phyloP scores from a whole-genome alignment of 805 yeast species.

The Peterozyma toletana region DNA sequence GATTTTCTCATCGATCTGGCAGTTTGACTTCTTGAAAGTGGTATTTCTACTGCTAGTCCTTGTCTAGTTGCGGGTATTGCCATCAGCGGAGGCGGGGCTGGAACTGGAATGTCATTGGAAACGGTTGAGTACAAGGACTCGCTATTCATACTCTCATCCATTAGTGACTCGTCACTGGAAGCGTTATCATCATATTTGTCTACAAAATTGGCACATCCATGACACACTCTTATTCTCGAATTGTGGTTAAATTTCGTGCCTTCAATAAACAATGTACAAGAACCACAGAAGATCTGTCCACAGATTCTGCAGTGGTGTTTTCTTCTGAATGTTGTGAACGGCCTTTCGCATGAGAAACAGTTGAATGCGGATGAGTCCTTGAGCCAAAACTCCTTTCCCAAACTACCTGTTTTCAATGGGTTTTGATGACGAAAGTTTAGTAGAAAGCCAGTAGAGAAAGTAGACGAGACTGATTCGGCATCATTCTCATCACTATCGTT shows the following conservation, averaged over 20 bases:
- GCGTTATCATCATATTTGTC: constrained; percentile 62
- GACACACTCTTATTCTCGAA: constrained; percentile 74
- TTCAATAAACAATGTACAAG: constrained; percentile 67
- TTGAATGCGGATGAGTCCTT: constrained; percentile 88
- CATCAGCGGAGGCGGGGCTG: constrained; percentile 61
- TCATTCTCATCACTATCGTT: not conserved
- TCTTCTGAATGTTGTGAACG: constrained; percentile 79
- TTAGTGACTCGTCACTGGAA: constrained; percentile 57
- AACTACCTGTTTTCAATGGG: constrained; percentile 6
- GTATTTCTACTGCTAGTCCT: constrained; percentile 76
- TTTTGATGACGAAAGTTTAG: constrained; percentile 4
- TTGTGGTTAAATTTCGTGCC: constrained; percentile 56
- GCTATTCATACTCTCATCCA: constrained; percentile 20
- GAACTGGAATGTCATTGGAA: constrained; percentile 17
- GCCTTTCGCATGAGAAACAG: constrained; percentile 75
- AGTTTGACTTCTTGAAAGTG: constrained; percentile 21
- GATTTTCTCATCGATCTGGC: constrained; percentile 18
- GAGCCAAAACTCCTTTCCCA: constrained; percentile 75
- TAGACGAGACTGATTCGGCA: constrained; percentile 4
- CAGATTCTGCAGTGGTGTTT: constrained; percentile 94
- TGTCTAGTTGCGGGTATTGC: constrained; percentile 77
- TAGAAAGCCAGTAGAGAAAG: constrained; percentile 7
- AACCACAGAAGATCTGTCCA: constrained; percentile 89
- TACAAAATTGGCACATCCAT: constrained; percentile 56
- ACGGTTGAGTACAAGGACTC: constrained; percentile 3